A percentile compares a stretch with the other conserved stretches of the same genome.
Conservation (phyloP, 129 eudicot genomes). For the Kitagawia praeruptora region DNA sequence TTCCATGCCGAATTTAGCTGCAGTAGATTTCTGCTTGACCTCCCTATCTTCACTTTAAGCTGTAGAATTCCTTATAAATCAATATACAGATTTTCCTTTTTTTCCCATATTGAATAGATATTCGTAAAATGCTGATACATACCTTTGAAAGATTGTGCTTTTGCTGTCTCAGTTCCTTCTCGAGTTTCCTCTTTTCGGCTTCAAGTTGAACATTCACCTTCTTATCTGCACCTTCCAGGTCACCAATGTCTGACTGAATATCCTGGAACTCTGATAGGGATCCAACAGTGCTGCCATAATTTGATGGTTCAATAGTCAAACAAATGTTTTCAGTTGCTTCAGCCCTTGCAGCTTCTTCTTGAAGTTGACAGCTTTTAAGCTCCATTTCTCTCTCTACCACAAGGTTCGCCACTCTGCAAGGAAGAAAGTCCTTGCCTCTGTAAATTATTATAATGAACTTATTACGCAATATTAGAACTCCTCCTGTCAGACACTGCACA, state of each 20-base stretch:
- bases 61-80: conserved; percentile 22
- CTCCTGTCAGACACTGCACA: conserved; percentile 91
- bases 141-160: conserved; percentile 61
- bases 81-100: neutral
- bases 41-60: conserved; percentile 74
- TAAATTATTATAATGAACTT: conserved; percentile 84
- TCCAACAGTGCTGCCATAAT: conserved; percentile 38
- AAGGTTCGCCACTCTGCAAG: conserved; percentile 54
- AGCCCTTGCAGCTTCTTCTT: conserved; percentile 76
- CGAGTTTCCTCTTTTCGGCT: conserved; percentile 49
- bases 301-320: conserved; percentile 31
- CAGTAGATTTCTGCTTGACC: conserved; percentile 38
- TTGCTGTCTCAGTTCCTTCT: conserved; percentile 56
- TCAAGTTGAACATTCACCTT: conserved; percentile 42
- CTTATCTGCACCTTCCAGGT: conserved; percentile 19
- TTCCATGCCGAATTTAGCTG: conserved; percentile 47
- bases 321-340: conserved; percentile 34
- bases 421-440: conserved; percentile 92
- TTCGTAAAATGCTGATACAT: conserved; percentile 10
- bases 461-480: conserved; percentile 85
- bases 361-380: conserved; percentile 47
- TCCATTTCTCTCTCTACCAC: conserved; percentile 72
- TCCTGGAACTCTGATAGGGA: conserved; percentile 61
- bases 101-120: neutral
- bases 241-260: conserved; percentile 36